A percentile compares a stretch with the other conserved stretches of the same genome.
Evolutionary conservation across 306 rosid genomes (phyloP).

Genomic region (Canavalia gladiata): DNA sequence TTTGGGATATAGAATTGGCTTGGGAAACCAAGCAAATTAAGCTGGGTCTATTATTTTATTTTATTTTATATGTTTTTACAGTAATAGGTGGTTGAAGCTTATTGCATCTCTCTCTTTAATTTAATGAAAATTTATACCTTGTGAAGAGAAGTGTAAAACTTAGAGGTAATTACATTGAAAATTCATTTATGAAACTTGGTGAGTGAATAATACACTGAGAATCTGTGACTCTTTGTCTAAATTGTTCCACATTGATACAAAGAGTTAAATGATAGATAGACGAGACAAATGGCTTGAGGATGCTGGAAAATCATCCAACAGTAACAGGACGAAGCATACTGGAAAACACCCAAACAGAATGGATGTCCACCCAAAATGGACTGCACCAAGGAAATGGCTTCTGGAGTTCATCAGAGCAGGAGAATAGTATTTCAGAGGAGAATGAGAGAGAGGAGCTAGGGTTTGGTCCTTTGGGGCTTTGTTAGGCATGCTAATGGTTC

Average conservation of each 20-base stretch:
- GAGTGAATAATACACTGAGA: not conserved
- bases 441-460: too few species aligned
- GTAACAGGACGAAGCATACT: too few species aligned
- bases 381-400: too few species aligned
- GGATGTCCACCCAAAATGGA: too few species aligned
- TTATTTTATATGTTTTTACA: not conserved
- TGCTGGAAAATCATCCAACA: too few species aligned
- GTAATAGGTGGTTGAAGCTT: not conserved
- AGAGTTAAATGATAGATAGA: not conserved
- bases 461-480: too few species aligned
- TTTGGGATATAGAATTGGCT: not conserved
- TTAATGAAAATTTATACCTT: not conserved
- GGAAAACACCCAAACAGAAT: too few species aligned
- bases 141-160: constrained; percentile 5
- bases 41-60: not conserved
- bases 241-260: not conserved
- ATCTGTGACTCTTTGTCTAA: not conserved
- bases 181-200: not conserved
- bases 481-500: too few species aligned
- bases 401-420: too few species aligned
- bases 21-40: not conserved
- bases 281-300: not conserved
- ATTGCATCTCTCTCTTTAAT: not conserved
- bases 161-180: not conserved
- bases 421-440: too few species aligned